Percentiles rank a stretch among this genome's conserved stretches.
These are phyloP conservation scores for Rhizoclosmatium sp. DNA, from an alignment of 192 early-diverging fungal species.

Conservation along the genomic window DNA sequence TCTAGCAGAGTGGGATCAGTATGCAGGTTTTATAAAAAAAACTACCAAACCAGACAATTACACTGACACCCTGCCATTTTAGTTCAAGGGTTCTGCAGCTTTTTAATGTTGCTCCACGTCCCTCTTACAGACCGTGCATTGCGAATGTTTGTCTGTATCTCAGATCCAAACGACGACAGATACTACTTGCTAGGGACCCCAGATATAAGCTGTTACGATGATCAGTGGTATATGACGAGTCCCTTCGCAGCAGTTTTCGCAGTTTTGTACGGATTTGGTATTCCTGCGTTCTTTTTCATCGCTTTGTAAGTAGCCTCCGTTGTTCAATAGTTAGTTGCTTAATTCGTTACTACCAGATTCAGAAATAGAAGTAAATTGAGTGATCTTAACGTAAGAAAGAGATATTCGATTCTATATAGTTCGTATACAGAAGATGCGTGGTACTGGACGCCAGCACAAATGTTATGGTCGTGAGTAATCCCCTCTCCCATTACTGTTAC, in stretches of 20 bases:
- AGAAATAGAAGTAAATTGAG: background rate
- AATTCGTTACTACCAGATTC: background rate
- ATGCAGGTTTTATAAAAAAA: background rate
- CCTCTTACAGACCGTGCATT: conserved; percentile 29
- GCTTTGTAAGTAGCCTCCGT: background rate
- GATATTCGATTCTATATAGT: conserved; percentile 8
- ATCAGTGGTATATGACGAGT: conserved; percentile 3
- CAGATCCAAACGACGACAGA: conserved; percentile 21
- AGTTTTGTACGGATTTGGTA: conserved; percentile 18
- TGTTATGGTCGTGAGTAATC: conserved; percentile 27
- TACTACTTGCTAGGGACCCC: conserved; percentile 27
- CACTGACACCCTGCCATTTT: background rate
- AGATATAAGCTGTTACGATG: conserved; percentile 24
- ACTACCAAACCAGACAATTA: background rate
- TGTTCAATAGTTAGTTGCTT: background rate
- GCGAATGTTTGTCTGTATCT: conserved; percentile 13
- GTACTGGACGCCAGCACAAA: conserved; percentile 33
- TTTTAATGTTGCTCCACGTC: conserved; percentile 25
- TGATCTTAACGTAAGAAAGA: background rate
- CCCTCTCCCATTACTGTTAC: background rate
- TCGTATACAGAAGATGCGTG: conserved; percentile 11
- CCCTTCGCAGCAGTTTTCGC: conserved; percentile 18
- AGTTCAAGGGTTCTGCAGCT: conserved; percentile 35
- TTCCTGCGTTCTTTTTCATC: conserved; percentile 12
- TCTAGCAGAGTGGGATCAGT: conserved; percentile 21